These are phyloP conservation scores for Oryza coarctata DNA, from an alignment of 176 grass and related monocot genomes.

Conservation along the genomic window DNA sequence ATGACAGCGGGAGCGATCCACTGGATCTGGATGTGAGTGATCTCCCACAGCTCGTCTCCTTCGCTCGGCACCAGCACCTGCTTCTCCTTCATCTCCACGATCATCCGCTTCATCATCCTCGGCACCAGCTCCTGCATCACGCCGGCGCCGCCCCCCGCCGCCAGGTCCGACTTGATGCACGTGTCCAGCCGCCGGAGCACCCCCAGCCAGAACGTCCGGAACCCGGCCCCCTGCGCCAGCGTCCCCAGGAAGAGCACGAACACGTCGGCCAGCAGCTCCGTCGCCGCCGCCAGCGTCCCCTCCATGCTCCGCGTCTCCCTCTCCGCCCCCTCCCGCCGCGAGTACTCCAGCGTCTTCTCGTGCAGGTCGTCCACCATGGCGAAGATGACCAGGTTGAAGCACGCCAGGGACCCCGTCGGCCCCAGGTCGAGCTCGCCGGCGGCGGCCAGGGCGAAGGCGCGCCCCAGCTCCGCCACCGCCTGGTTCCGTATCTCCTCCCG, in stretches of 20 bases:
- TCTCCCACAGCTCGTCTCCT: conserved; percentile 84
- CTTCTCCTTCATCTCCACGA: conserved; percentile 85
- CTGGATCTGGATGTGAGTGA: conserved; percentile 86
- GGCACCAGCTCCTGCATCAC: conserved; percentile 71
- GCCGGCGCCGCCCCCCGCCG: conserved; percentile 38
- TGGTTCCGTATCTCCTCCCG: conserved; percentile 85
- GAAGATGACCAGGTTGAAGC: conserved; percentile 89
- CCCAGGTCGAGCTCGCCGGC: conserved; percentile 58
- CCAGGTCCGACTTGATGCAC: conserved; percentile 75
- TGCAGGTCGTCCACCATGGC: conserved; percentile 90
- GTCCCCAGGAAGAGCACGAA: conserved; percentile 54
- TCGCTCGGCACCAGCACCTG: conserved; percentile 63
- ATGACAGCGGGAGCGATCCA: conserved; percentile 84
- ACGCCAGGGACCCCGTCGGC: conserved; percentile 51
- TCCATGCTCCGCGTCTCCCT: conserved; percentile 86
- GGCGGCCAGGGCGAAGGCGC: conserved; percentile 46
- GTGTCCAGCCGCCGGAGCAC: conserved; percentile 89
- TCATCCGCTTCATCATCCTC: conserved; percentile 73
- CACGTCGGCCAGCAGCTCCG: conserved; percentile 71
- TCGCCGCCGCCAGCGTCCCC: conserved; percentile 57
- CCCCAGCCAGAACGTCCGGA: conserved; percentile 87
- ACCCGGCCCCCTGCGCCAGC: conserved; percentile 61
- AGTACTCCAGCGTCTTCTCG: conserved; percentile 96
- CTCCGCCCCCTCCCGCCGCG: conserved; percentile 62
- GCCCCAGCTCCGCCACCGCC: conserved; percentile 58